phyloP scores from a whole-genome alignment of 768 basidiomycete genomes.

The Sutorius australiensis region DNA sequence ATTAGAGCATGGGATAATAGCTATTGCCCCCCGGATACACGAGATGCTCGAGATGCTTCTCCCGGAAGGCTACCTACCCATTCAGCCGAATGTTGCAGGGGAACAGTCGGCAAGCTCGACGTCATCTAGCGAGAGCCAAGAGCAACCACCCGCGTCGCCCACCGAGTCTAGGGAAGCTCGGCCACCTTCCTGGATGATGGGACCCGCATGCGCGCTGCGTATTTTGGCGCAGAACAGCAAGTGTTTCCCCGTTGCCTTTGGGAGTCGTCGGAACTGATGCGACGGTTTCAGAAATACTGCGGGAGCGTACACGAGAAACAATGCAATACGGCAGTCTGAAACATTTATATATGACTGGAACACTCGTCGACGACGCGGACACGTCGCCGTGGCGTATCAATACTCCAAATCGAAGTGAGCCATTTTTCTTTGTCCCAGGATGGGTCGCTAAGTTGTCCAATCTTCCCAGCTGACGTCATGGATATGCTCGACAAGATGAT shows the following conservation, averaged over 20 bases:
- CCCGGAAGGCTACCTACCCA: conserved; percentile 7
- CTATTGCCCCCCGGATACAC: conserved; percentile 2
- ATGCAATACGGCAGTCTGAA: conserved; percentile 16
- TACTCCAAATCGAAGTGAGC: conserved; percentile 18
- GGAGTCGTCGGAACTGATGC: background rate
- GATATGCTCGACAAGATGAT: conserved; percentile 20
- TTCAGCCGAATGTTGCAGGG: background rate
- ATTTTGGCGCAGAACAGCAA: conserved; percentile 15
- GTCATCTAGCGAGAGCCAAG: background rate
- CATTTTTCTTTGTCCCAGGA: background rate
- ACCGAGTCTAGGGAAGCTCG: background rate
- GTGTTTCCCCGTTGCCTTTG: background rate
- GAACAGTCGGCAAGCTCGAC: background rate
- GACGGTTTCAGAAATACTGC: conserved; percentile 7
- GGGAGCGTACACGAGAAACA: background rate
- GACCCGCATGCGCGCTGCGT: conserved; percentile 23
- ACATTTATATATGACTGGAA: conserved; percentile 13
- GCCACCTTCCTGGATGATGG: conserved; percentile 21
- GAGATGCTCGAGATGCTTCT: conserved; percentile 20
- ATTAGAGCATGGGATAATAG: conserved; percentile 14
- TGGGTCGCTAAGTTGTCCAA: background rate
- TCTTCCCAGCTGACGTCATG: conserved; percentile 11
- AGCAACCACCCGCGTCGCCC: background rate
- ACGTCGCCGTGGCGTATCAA: conserved; percentile 13
- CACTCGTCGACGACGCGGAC: conserved; percentile 12